Base-by-base conservation (phyloP, 2,329 filamentous ascomycete species). In the Pyricularia pennisetigena region DNA sequence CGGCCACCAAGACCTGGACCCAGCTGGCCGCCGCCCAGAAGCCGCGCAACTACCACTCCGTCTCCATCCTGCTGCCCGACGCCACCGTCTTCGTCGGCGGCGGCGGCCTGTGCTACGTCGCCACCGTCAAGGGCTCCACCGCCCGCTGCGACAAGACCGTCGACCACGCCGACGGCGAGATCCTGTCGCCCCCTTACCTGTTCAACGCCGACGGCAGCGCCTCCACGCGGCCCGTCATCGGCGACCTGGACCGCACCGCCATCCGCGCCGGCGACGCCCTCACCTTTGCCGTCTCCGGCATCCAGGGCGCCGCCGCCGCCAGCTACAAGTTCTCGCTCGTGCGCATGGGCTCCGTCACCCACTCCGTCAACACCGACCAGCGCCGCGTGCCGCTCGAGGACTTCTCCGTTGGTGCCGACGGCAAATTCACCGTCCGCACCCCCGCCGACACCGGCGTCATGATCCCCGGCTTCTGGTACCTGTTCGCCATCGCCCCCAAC, bases 311-410 rank as follows among this genome's bases (percentile, higher is more conserved):
- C 32, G 26, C 14, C n/a, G n/a, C 26, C 64, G 41, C 35, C 24
- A 49, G 54, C 30, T 65, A 49, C 64, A 65, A 28, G n/a, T 65
- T 65, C 64, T 65, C 64, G 4, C 64, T 65, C 10, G 64, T 88
- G 30, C 78, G 85, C 6, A 79, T 81, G 64, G 81, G 83, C 0
- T 80, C 78, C 3, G 76, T 77, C 4, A 88, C 86, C 0, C 85
- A 87, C 73, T 81, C 83, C 1, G 79, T 87, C 65, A 85, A 88
- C 71, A 87, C 82, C 0, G 86, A 88, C 73, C 85, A 87, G 76
- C 75, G 86, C 26, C 80, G 85, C 9, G 78, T 88, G 65, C 77
- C 82, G 16, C 74, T 86, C 26, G 76, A 73, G 3, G 77, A 73
- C 0, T 73, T 83, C 4, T 74, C 72, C 0, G 64, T 65, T 9